These are phyloP conservation scores for Rubia tinctorum DNA, from an alignment of 305 asterid species.

Conservation along the genomic window DNA sequence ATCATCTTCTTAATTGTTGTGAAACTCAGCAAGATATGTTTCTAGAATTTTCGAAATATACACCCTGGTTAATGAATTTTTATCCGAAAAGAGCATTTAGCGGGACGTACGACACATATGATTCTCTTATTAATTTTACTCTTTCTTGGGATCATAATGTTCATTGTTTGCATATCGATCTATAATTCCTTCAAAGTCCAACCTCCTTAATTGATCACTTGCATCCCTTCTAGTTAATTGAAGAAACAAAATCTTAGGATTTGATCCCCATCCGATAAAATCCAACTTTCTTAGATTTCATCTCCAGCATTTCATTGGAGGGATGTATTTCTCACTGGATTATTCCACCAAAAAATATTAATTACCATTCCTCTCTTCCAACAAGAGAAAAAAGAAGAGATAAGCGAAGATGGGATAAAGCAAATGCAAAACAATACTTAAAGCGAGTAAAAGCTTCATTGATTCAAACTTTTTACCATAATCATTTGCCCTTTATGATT, in stretches of 20 bases:
- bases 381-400: no score
- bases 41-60: slow-evolving; percentile 43
- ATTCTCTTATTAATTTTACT: slow-evolving; percentile 68
- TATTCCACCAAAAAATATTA: slow-evolving; percentile 51
- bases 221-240: slow-evolving; percentile 64
- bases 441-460: slow-evolving; percentile 7
- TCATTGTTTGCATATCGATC: slow-evolving; percentile 45
- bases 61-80: slow-evolving; percentile 32
- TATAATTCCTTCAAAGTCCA: slow-evolving; percentile 52
- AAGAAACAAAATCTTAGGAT: slow-evolving; percentile 73
- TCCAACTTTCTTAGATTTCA: slow-evolving; percentile 45
- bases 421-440: no score
- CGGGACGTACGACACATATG: slow-evolving; percentile 51
- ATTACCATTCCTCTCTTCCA: no score
- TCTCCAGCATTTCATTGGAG: slow-evolving; percentile 56
- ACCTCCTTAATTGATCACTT: slow-evolving; percentile 37
- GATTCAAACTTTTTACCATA: background rate
- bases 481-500: background rate
- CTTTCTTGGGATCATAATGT: slow-evolving; percentile 35
- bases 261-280: slow-evolving; percentile 84
- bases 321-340: slow-evolving; percentile 27
- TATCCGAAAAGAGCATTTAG: slow-evolving; percentile 67
- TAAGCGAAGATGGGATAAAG: no score
- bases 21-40: slow-evolving; percentile 74
- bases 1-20: slow-evolving; percentile 61